Evolutionary conservation across 345 rosid genomes (phyloP), one percentile per base, ranked within the genome.

Genomic region (Eucalyptus marginata): DNA sequence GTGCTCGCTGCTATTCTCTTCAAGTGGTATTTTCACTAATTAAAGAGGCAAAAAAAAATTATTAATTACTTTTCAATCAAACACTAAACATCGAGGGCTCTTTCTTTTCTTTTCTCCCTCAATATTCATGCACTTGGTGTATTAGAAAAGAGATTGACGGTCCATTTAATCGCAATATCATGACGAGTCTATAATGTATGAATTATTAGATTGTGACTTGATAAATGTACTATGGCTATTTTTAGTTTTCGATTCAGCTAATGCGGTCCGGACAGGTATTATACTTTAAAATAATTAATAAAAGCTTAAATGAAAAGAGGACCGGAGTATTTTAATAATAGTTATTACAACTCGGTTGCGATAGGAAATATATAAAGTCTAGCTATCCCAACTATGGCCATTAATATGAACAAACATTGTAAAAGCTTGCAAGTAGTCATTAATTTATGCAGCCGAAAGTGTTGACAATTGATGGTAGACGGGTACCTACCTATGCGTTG

Each of bases 121-220:
- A 29, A n/a, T 66, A n/a, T n/a, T n/a, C 10, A 66, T 31, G 76
- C 40, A n/a, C 33, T 17, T 4, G 22, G 22, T 31, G 16, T 66
- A n/a, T 31, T 31, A 31, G 43, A 10, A 68, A 68, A 68, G 80
- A 68, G 80, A 68, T 16, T 31, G 80, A 68, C 13, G 7, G 80
- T 33, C 80, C 79, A 66, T 31, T 16, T 66, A 66, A 31, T 8
- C 1, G 20, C 22, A 7, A 66, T 66, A 66, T 7, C 31, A 31
- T 33, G 5, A 66, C 0, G 2, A 31, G 22, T n/a, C 8, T 16
- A 13, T 7, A 7, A 16, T 66, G 79, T 15, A 31, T 3, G 3
- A 52, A 52, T 52, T 52, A 52, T 52, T 52, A 52, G 58, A 52
- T 52, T 20, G 58, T 52, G 58, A 52, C 25, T 52, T 18, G 58